phyloP scores from a whole-genome alignment of 352 stramenopile species.

The Globisporangium mamillatum region DNA sequence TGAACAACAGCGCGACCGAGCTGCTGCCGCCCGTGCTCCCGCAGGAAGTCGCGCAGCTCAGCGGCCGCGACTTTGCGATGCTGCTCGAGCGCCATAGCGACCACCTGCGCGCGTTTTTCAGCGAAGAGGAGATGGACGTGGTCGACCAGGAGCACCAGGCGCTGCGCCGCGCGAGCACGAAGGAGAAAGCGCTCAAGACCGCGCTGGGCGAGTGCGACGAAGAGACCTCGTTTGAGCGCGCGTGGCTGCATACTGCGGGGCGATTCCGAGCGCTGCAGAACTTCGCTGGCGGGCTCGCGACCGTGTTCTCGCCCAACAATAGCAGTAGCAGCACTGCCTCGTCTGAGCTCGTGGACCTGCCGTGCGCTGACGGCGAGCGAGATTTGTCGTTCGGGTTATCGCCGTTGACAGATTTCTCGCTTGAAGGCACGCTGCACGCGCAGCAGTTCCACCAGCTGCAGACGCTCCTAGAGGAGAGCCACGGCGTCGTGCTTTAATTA shows the following conservation, averaged over 20 bases:
- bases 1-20: neutral
- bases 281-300: constrained; percentile 60
- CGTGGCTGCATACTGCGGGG: constrained; percentile 32
- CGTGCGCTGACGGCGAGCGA: constrained; percentile 18
- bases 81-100: constrained; percentile 34
- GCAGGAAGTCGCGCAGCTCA: constrained; percentile 46
- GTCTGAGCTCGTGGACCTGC: constrained; percentile 12
- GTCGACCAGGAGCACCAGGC: constrained; percentile 37
- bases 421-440: constrained; percentile 36
- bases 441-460: constrained; percentile 32
- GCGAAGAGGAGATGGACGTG: constrained; percentile 33
- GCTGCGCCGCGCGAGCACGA: constrained; percentile 22
- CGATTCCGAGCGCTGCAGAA: constrained; percentile 50
- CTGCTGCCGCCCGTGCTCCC: constrained; percentile 41
- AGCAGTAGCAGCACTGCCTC: constrained; percentile 5
- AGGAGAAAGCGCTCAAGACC: constrained; percentile 26
- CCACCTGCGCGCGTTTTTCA: constrained; percentile 22
- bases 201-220: constrained; percentile 20
- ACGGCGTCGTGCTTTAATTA: constrained; percentile 2
- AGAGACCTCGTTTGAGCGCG: constrained; percentile 35
- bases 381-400: constrained; percentile 4
- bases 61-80: constrained; percentile 41
- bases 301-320: constrained; percentile 24
- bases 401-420: constrained; percentile 24
- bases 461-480: constrained; percentile 19